Percentiles rank a stretch among this genome's conserved stretches.
phyloP scores from a whole-genome alignment of 129 eudicot genomes.

The Scalesia atractyloides region DNA sequence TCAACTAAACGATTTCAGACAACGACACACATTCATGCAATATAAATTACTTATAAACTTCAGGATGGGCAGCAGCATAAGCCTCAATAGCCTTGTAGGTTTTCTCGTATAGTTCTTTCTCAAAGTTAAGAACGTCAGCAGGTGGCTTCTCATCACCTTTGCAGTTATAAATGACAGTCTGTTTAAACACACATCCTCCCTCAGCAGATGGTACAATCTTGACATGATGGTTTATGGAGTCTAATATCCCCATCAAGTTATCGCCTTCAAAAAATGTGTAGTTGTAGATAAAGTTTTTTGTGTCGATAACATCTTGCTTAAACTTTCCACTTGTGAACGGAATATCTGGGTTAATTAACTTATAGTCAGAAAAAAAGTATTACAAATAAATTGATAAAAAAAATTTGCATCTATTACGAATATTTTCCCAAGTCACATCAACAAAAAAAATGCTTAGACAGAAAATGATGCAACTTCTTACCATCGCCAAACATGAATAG shows the following conservation, averaged over 20 bases:
- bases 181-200: conserved; percentile 6
- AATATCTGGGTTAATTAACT: not conserved
- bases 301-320: conserved; percentile 15
- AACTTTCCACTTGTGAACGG: conserved; percentile 7
- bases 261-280: conserved; percentile 24
- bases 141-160: conserved; percentile 25
- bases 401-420: no score
- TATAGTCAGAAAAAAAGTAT: not conserved
- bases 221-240: conserved; percentile 20
- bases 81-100: conserved; percentile 22
- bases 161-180: conserved; percentile 22
- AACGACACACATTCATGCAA: not conserved
- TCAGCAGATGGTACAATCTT: conserved; percentile 11
- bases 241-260: conserved; percentile 24
- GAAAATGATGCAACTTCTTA: not conserved
- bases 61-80: not conserved
- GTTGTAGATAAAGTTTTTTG: not conserved
- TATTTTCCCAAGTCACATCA: no score
- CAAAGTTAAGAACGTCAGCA: not conserved
- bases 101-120: conserved; percentile 23
- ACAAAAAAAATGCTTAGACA: not conserved
- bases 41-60: not conserved
- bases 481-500: conserved; percentile 12
- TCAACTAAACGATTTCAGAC: not conserved
- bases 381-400: not conserved